These are phyloP conservation scores for Pleoardoris graminearum DNA, from an alignment of 2,329 filamentous ascomycete species.

Conservation along the genomic window DNA sequence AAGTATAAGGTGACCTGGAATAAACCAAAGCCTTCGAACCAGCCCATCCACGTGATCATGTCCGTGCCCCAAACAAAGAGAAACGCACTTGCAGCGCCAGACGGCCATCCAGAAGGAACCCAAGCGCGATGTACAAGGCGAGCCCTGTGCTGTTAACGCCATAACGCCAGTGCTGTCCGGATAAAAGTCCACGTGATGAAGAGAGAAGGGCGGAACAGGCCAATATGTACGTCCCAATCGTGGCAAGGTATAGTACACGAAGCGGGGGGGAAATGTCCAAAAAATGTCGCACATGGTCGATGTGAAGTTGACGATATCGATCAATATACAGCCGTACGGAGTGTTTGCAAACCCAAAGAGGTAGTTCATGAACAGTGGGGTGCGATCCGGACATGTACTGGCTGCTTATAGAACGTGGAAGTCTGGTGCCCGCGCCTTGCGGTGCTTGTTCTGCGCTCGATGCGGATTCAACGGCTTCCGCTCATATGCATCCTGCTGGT, in stretches of 20 bases:
- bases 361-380: neutral
- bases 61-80: no score
- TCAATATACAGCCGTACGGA: neutral
- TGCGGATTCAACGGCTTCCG: conserved; percentile 94
- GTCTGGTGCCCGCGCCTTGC: conserved; percentile 82
- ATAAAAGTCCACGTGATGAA: no score
- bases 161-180: no score
- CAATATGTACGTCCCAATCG: no score
- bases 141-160: no score
- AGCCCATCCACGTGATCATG: no score
- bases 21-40: no score
- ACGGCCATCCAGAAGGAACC: no score
- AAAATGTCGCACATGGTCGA: neutral
- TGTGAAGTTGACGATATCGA: neutral
- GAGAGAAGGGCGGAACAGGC: no score
- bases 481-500: conserved; percentile 87
- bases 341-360: neutral
- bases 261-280: neutral
- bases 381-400: neutral
- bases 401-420: conserved; percentile 70
- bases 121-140: no score
- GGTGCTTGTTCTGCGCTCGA: conserved; percentile 79
- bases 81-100: no score
- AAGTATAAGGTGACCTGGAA: no score
- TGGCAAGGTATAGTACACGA: neutral